phyloP scores from a whole-genome alignment of 305 asterid species.

The Solanum hybrid region DNA sequence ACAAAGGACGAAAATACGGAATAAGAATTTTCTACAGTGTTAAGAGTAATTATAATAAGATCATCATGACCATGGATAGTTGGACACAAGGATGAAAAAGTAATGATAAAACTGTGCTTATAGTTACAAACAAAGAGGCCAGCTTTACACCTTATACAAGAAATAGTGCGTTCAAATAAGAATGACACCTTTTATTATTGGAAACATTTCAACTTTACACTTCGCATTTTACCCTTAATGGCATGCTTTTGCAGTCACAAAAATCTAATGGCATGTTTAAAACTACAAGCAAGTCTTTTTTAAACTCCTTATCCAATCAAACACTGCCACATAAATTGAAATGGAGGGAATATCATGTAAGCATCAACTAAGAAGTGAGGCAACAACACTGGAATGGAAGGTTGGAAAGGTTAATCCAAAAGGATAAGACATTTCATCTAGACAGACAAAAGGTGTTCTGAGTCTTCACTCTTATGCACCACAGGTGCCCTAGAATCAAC shows the following conservation, averaged over 20 bases:
- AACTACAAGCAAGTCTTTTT: not conserved
- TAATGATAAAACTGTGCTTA: not conserved
- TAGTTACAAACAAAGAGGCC: not conserved
- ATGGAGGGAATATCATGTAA: not conserved
- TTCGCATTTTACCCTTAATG: not conserved
- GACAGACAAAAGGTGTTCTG: not conserved
- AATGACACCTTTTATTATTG: not conserved
- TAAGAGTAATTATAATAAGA: conserved; percentile 5
- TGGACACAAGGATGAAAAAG: not conserved
- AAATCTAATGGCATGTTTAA: not conserved
- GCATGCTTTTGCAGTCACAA: not conserved
- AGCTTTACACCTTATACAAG: not conserved
- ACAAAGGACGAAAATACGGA: conserved; percentile 27
- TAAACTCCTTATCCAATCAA: not conserved
- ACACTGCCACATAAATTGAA: not conserved
- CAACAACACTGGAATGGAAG: not conserved
- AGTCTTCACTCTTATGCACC: not conserved
- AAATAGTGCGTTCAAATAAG: not conserved
- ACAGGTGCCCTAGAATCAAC: not conserved
- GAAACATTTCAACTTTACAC: not conserved
- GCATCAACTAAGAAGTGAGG: not conserved
- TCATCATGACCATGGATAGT: not conserved
- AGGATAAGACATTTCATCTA: not conserved
- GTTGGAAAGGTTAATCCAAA: not conserved
- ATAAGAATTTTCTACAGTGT: conserved; percentile 17